Percentiles rank a stretch among this genome's conserved stretches.
phyloP scores from a whole-genome alignment of 768 basidiomycete genomes.

The Lyophyllum atratum region DNA sequence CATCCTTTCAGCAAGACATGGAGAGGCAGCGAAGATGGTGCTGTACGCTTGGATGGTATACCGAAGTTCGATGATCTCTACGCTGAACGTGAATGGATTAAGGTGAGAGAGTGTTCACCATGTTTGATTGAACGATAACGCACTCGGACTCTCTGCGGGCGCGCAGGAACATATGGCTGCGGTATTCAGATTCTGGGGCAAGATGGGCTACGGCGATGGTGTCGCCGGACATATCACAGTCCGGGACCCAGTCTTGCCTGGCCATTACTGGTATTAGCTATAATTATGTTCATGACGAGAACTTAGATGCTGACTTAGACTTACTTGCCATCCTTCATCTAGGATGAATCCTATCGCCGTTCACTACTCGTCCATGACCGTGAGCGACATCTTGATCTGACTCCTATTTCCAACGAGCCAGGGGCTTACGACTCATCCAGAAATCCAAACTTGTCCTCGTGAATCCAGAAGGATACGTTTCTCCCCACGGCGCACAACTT shows the following conservation, averaged over 20 bases:
- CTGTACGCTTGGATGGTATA: slow-evolving; percentile 19
- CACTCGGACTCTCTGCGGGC: not conserved
- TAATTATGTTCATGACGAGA: too few species aligned
- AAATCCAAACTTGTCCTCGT: slow-evolving; percentile 30
- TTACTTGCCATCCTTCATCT: not conserved
- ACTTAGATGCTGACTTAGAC: not conserved
- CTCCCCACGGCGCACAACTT: slow-evolving; percentile 28
- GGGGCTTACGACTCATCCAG: slow-evolving; percentile 3
- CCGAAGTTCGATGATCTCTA: slow-evolving; percentile 25
- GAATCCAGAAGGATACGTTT: slow-evolving; percentile 24
- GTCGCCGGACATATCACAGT: slow-evolving; percentile 55
- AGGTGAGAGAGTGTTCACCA: slow-evolving; percentile 9
- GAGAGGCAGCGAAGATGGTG: slow-evolving; percentile 23
- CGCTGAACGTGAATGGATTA: slow-evolving; percentile 29
- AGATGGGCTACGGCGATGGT: slow-evolving; percentile 48
- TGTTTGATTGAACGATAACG: not conserved
- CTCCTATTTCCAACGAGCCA: not conserved
- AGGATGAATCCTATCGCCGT: slow-evolving; percentile 31
- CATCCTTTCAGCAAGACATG: slow-evolving; percentile 19
- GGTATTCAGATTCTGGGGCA: slow-evolving; percentile 31
- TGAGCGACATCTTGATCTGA: not conserved
- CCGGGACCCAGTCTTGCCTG: slow-evolving; percentile 32
- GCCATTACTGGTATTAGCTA: slow-evolving; percentile 27
- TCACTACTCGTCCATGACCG: slow-evolving; percentile 28
- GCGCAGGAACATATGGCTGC: slow-evolving; percentile 26